Conservation (phyloP, 2,329 filamentous ascomycete species). For the Epichloe gansuensis region DNA sequence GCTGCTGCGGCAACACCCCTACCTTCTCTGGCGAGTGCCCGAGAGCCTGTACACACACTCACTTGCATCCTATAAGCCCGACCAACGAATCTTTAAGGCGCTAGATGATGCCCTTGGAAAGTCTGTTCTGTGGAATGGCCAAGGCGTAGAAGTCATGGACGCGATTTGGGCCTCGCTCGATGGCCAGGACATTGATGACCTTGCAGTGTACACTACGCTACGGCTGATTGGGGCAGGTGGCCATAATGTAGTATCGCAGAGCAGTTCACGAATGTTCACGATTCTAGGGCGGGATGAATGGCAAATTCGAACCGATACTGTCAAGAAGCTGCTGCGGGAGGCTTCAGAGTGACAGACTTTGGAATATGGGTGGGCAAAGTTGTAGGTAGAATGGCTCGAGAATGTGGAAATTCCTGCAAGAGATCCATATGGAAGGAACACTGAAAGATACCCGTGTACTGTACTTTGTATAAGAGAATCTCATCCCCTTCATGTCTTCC, state of each 20-base stretch:
- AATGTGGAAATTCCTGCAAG: too few species aligned
- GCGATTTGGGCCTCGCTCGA: slow-evolving; percentile 8
- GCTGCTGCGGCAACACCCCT: slow-evolving; percentile 20
- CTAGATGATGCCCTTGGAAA: slow-evolving; percentile 14
- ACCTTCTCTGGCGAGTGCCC: slow-evolving; percentile 26
- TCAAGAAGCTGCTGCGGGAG: slow-evolving; percentile 9
- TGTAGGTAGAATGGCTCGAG: too few species aligned
- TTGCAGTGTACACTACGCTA: slow-evolving; percentile 16
- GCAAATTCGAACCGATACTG: slow-evolving; percentile 14
- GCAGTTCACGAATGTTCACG: slow-evolving; percentile 17
- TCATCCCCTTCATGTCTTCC: too few species aligned
- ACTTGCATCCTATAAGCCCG: slow-evolving; percentile 10
- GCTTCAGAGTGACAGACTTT: slow-evolving; percentile 2
- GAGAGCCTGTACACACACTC: slow-evolving; percentile 15
- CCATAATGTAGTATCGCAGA: slow-evolving; percentile 16
- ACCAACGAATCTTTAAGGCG: slow-evolving; percentile 12
- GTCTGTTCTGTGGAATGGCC: slow-evolving; percentile 6
- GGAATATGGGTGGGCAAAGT: not conserved
- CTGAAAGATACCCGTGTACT: too few species aligned
- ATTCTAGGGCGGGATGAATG: slow-evolving; percentile 25
- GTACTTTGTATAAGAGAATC: too few species aligned
- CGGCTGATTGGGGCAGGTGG: slow-evolving; percentile 20
- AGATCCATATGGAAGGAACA: too few species aligned
- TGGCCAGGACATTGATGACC: slow-evolving; percentile 7
- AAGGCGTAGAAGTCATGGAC: slow-evolving; percentile 10